Conservation (phyloP, 768 basidiomycete species). For the Porphyrellus cyaneotinctus region DNA sequence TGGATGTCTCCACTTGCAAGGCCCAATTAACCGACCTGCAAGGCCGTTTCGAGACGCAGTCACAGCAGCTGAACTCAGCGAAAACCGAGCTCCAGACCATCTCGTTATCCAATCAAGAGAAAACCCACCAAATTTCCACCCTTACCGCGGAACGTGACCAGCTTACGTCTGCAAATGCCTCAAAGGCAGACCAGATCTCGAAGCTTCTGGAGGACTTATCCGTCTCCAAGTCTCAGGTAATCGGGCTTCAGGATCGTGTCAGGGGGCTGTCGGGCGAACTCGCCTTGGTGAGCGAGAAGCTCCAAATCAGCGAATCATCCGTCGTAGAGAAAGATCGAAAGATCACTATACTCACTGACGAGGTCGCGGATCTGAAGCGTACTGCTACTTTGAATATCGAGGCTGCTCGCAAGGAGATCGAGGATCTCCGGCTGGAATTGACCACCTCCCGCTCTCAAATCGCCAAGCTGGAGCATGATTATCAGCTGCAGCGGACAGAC, state of each 20-base stretch:
- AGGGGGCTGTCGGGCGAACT: neutral
- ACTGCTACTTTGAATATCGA: neutral
- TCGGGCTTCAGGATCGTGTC: neutral
- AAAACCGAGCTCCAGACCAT: neutral
- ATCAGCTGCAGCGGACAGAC: neutral
- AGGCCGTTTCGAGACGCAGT: constrained; percentile 1
- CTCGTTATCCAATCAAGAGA: neutral
- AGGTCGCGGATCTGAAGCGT: neutral
- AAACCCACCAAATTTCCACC: neutral
- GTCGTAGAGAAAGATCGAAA: neutral
- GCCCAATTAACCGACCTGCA: neutral
- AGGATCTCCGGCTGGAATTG: neutral
- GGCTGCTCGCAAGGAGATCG: neutral
- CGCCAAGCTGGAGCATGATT: neutral
- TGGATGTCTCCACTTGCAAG: neutral
- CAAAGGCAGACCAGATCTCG: neutral
- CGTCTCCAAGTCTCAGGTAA: neutral
- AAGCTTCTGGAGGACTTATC: neutral
- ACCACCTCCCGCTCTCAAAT: neutral
- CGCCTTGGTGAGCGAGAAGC: neutral
- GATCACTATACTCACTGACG: neutral
- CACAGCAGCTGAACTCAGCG: neutral
- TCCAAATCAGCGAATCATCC: neutral
- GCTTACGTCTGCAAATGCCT: too few species aligned
- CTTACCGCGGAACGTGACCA: neutral